Base-by-base conservation (phyloP, 2,329 filamentous ascomycete genomes). In the Fusarium xyrophilum region DNA sequence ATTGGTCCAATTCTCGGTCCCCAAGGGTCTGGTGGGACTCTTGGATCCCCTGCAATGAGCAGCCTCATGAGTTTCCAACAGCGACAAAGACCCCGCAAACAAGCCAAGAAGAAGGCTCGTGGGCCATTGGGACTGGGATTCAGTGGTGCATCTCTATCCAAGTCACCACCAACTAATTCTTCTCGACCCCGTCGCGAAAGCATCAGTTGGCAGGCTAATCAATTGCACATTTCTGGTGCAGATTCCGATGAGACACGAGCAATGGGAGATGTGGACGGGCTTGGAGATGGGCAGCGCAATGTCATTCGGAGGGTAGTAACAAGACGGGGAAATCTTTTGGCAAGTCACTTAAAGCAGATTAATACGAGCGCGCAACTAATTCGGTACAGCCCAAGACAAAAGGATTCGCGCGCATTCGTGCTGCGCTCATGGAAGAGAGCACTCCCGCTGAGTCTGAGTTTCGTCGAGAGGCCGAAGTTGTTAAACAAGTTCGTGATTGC, bases 401-500 rank as follows among this genome's bases (percentile, higher is more conserved):
- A 80, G 93, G 91, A 1, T 99, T 99, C 78, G 93, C 94, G 8
- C 90, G 96, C 14, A 97, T 99, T 70, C 89, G 92, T 65, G 96
- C 95, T 12, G 93, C 93, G 6, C 85, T 99, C 1, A 85, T 92
- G 60, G 96, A 99, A 80, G 96, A 99, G 80, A 87, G 88, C 19
- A 89, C 93, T 0, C 96, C 96, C 0, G 84, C 97, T 13, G 96
- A 99, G 73, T 91, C 91, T 42, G 96, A 99, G 78, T 89, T 93
- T 60, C 90, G 92, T 54, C 90, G 93, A 39, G 96, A 99, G 82
- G 93, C 95, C 38, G 95, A 98, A 79, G 96, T 98, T 8, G 93
- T 99, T 67, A 92, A 93, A 52, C 96, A 97, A 79, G 94, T 98
- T 30, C 91, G 93, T 42, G 96, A 98, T 78, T 95, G 91, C 72